Evolutionary conservation across 495 filamentous ascomycete species (phyloP).

Genomic region (Cairneyella variabilis): DNA sequence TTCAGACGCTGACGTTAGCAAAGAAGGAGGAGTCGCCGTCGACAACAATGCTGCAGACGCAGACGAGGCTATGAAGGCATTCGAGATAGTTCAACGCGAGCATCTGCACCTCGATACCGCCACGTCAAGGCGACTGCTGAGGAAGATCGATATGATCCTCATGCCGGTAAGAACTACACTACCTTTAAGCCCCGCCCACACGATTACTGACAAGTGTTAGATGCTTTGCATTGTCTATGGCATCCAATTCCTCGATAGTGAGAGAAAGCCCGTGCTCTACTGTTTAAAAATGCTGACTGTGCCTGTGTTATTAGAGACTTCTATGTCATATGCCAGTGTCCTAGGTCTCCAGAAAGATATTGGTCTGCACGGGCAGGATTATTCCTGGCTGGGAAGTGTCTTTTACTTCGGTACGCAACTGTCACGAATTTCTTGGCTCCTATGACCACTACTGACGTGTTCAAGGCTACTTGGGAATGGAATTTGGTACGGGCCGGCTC

Average conservation of each 20-base stretch:
- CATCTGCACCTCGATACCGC: conserved; percentile 30
- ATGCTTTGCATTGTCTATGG: conserved; percentile 57
- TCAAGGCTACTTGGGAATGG: conserved; percentile 40
- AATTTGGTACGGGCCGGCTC: conserved; percentile 46
- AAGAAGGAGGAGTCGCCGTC: no score
- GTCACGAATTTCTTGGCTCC: no score
- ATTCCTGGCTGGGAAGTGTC: conserved; percentile 51
- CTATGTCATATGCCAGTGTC: conserved; percentile 58
- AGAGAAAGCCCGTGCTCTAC: no score
- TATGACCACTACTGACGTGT: no score
- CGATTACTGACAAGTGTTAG: background rate
- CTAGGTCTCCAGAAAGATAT: conserved; percentile 57
- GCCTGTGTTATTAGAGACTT: no score
- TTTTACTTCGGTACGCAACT: conserved; percentile 33
- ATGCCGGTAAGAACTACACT: conserved; percentile 45
- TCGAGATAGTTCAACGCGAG: conserved; percentile 24
- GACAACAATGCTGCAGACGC: conserved; percentile 13
- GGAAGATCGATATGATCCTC: conserved; percentile 56
- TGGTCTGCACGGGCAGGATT: conserved; percentile 46
- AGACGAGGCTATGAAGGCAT: conserved; percentile 23
- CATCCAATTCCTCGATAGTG: conserved; percentile 63
- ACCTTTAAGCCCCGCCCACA: background rate
- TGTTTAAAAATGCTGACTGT: no score
- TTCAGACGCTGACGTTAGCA: no score
- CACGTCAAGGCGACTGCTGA: conserved; percentile 43